These are phyloP conservation scores for Xylaria sp. DNA, from an alignment of 2,329 filamentous ascomycete genomes.

Conservation along the genomic window DNA sequence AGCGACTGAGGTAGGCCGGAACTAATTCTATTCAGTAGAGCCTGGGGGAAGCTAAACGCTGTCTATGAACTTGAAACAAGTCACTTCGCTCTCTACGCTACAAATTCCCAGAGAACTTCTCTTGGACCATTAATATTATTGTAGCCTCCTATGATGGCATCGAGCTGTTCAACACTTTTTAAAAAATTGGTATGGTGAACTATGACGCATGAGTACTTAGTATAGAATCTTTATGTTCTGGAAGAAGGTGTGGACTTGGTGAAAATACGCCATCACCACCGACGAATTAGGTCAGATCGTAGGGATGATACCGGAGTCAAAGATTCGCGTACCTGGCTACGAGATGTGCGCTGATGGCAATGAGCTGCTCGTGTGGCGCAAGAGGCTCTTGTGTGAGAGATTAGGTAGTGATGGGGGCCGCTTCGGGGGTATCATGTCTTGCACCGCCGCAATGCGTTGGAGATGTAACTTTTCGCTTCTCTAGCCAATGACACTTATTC, in stretches of 20 bases:
- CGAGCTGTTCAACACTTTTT: slow-evolving; percentile 2
- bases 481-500: neutral
- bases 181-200: slow-evolving; percentile 23
- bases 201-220: slow-evolving; percentile 1
- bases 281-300: neutral
- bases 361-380: neutral
- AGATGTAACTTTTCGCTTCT: neutral
- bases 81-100: slow-evolving; percentile 6
- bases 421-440: neutral
- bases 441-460: neutral
- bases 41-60: neutral
- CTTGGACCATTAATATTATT: slow-evolving; percentile 4
- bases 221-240: too few species aligned
- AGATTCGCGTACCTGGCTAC: neutral
- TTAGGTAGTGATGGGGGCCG: neutral
- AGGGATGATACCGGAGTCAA: neutral
- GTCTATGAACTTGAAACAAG: neutral
- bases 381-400: neutral
- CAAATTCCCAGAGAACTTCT: slow-evolving; percentile 4
- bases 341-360: neutral
- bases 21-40: neutral
- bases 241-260: too few species aligned
- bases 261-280: neutral
- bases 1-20: slow-evolving; percentile 14
- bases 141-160: slow-evolving; percentile 1